Evolutionary conservation across 2,329 filamentous ascomycete species (phyloP), one percentile per base, ranked within the genome.

Genomic region (Geosmithia morbida): DNA sequence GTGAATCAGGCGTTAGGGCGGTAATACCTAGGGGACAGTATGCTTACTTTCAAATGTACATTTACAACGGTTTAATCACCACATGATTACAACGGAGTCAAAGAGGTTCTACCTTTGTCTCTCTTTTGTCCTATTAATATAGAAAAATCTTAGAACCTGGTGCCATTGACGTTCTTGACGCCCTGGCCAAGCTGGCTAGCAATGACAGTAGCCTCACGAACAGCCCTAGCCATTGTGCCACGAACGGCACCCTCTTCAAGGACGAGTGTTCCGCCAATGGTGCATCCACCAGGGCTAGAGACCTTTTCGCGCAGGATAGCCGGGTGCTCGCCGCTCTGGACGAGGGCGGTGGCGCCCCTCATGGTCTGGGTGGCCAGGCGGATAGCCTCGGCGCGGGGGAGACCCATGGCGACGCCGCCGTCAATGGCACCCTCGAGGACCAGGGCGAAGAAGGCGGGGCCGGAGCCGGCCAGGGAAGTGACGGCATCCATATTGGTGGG

Each of bases 311-410:
- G 73, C 46, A 89, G 64, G 19, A 87, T 64, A 16, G 84, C 83
- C 1, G 85, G 86, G 61, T 89, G 85, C 59, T 87, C 83, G 14
- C 83, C 83, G 48, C 66, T 72, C 48, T 85, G 68, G 11, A 89
- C 77, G 55, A 89, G 58, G 0, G 75, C 78, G 0, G 84, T 81
- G 1, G 82, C 79, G 19, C 85, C 85, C 53, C 77, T 73, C 81
- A 88, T 87, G 13, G 80, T 79, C 68, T 90, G 85, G 1, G 84
- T 81, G 22, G 84, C 84, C 83, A 90, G 88, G 51, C 77, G 67
- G 59, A 81, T 79, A 1, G 85, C 85, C 58, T 88, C 83, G 2
- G 73, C 75, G 44, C 84, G 71, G 3, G 84, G 83, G 30, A 90
- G 58, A 0, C 85, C 85, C 80, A 87, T 86, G 14, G 85, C 83